Base-by-base conservation (phyloP, 2,329 filamentous ascomycete species). In the Claviceps purpurea region DNA sequence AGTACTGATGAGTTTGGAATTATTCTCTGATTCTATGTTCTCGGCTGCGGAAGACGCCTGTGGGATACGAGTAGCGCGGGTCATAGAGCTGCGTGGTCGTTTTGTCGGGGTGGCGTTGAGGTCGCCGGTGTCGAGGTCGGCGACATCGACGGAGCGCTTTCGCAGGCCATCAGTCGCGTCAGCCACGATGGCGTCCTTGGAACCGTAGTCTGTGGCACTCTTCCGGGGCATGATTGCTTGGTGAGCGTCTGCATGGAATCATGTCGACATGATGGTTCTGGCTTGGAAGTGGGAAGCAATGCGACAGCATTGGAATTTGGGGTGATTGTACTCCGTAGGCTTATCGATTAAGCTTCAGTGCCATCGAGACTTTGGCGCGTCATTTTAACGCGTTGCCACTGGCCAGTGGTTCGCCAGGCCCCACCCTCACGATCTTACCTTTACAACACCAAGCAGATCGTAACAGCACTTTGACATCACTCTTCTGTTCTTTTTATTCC, bases 41-140 rank as follows among this genome's bases (percentile, higher is more conserved):
- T 55, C 51, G 22, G 48, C 22, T 22, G 47, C 39, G 38, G 54
- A 37, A 16, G 43, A 7, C 26, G 30, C n/a, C 37, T 50, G 26
- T 5, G 20, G 3, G 10, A 56, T 52, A n/a, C 43, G 37, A 5
- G 42, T 52, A 30, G 55, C 53, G 30, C 14, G 14, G 24, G 47
- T 39, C 1, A 39, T 48, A 37, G 61, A 57, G 51, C 51, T 60
- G 50, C 65, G 61, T 42, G 58, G 60, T 48, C 67, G 63, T 53
- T 69, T 69, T 14, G 63, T 54, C 10, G 66, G 65, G 0, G 63
- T 65, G 18, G 61, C 54, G 49, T 65, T 60, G 18, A 60, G 54
- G 47, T 62, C 59, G 22, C 54, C 60, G 20, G 30, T 34, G 30
- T 65, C 60, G 22, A 60, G 54, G 45, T 62, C 59, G 22, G 55